Evolutionary conservation across 140 eudicot genomes (phyloP).

Genomic region (Bidens hawaiensis): DNA sequence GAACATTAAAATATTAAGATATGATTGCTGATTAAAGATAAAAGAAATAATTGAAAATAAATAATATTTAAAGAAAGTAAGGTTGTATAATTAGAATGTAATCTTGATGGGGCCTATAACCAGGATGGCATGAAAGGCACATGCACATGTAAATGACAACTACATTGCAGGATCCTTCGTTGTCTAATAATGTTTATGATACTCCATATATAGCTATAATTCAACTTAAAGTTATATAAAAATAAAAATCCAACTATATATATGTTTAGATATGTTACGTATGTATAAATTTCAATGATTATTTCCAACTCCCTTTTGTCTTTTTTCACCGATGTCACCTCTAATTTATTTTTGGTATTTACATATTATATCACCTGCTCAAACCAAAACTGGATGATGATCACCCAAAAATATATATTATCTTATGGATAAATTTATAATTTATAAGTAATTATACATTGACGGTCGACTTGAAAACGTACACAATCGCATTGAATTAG

Average conservation of each 20-base stretch:
- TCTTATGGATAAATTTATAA: too few species aligned
- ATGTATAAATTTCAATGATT: slow-evolving; percentile 11
- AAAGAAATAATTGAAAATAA: slow-evolving; percentile 2
- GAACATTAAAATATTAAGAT: background rate
- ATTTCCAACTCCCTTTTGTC: slow-evolving; percentile 5
- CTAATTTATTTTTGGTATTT: background rate
- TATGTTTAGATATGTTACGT: too few species aligned
- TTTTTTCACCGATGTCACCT: background rate
- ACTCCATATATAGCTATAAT: background rate
- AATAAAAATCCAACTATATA: too few species aligned
- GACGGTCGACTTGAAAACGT: too few species aligned
- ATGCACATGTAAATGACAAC: slow-evolving; percentile 34
- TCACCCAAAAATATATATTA: too few species aligned
- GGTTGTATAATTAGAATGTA: background rate
- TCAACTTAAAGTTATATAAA: background rate
- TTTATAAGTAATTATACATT: too few species aligned
- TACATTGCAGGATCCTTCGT: slow-evolving; percentile 1
- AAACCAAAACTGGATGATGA: too few species aligned
- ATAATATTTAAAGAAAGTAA: background rate
- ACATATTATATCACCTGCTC: background rate
- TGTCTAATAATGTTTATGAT: slow-evolving; percentile 22
- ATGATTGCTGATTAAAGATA: background rate
- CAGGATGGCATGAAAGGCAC: slow-evolving; percentile 38
- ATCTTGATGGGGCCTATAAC: slow-evolving; percentile 35
- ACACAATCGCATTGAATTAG: too few species aligned